A percentile compares a stretch with the other conserved stretches of the same genome.
Evolutionary conservation across 768 basidiomycete species (phyloP).

Genomic region (Inosperma sp.): DNA sequence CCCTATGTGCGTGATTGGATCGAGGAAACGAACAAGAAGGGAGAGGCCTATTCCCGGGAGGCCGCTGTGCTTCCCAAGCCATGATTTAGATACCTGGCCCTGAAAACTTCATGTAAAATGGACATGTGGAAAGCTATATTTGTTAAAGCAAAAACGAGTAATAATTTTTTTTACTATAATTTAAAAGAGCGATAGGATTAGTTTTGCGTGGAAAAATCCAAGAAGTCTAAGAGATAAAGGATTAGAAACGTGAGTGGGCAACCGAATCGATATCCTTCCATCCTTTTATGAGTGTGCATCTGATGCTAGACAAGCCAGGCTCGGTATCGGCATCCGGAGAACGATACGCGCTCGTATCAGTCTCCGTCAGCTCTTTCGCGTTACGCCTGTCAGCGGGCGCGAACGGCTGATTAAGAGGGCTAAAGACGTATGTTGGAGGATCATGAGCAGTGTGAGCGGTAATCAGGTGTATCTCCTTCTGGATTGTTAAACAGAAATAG

Average conservation of each 20-base stretch:
- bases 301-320: slow-evolving; percentile 35
- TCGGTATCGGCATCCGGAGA: slow-evolving; percentile 21
- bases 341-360: slow-evolving; percentile 26
- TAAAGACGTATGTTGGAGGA: slow-evolving; percentile 4
- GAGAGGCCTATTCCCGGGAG: slow-evolving; percentile 11
- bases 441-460: slow-evolving; percentile 35
- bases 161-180: too few relatives aligned
- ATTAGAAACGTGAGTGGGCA: too few relatives aligned
- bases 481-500: slow-evolving; percentile 60
- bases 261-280: slow-evolving; percentile 42
- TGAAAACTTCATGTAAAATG: neutral
- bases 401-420: slow-evolving; percentile 60
- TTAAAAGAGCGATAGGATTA: too few relatives aligned
- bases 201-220: too few relatives aligned
- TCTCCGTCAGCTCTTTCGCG: slow-evolving; percentile 46
- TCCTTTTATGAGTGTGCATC: slow-evolving; percentile 36
- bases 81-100: neutral
- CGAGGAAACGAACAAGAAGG: slow-evolving; percentile 11
- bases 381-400: slow-evolving; percentile 57
- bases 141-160: too few relatives aligned
- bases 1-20: slow-evolving; percentile 13
- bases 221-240: too few relatives aligned
- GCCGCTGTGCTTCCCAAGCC: slow-evolving; percentile 4
- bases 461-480: slow-evolving; percentile 67
- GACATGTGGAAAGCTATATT: too few relatives aligned